Base-by-base conservation (phyloP, 1,139 yeast species). In the Spencermartinsiella ligniputridi region DNA sequence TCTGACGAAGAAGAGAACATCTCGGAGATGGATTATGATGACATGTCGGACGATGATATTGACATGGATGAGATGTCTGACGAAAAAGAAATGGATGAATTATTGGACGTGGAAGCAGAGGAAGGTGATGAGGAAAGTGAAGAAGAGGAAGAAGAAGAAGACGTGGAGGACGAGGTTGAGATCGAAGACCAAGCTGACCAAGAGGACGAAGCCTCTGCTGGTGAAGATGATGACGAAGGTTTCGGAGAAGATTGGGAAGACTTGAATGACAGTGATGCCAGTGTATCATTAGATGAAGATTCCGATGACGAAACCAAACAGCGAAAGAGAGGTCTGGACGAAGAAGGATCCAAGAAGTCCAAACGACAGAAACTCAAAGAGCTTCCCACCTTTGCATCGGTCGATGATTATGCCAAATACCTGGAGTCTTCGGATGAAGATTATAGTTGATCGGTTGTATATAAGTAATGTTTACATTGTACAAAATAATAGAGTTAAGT, bases 361-460 rank as follows among this genome's bases (percentile, higher is more conserved):
- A 82, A 81, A 71, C 79, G 73, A 61, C 68, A 72, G 52, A 83
- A 79, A 65, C 68, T 83, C 58, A 81, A 76, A 61, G 79, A 76
- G 47, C 69, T 90, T 52, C 97, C 97, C 17, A 75, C 81, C 17
- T 90, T 88, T 70, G 97, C 96, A 1, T 82, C 94, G 39, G 95
- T 81, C 8, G 96, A 86, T 38, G 96, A 88, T 53, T 90, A 89
- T 63, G 83, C 95, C 18, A 72, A 83, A 60, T 83, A 83, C 58
- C 69, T 87, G 63, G 74, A 76, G 40, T 81, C 60, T 8, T 56
- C 56, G 29, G 61, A 59, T 38, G 45, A 42, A 29, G 40, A 37
- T 15, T 37, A 37, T 25, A 37, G 33, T 16, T 37, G 18, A 37
- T 22, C 11, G 11, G 25, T 11, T 8, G 6, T 22, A 8, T 22